Conservation (phyloP, 352 stramenopile species). For the Pythium coloratum region DNA sequence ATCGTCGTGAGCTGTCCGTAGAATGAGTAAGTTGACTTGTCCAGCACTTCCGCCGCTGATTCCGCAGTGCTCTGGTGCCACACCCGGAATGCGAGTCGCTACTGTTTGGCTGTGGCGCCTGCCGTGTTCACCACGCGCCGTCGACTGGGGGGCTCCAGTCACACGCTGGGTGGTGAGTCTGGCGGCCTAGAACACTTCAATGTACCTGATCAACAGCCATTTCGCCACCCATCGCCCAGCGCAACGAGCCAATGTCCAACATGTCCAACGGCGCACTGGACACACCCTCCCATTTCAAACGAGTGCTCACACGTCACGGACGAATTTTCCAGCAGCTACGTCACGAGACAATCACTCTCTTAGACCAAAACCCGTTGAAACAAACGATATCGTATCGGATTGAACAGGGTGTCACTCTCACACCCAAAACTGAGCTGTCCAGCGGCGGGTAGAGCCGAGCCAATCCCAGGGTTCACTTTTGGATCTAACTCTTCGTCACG, state of each 20-base stretch:
- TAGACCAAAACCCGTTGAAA: neutral
- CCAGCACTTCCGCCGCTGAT: neutral
- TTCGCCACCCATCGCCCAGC: neutral
- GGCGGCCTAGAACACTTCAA: slow-evolving; percentile 8
- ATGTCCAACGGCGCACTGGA: slow-evolving; percentile 17
- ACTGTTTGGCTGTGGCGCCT: no score
- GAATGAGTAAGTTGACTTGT: neutral
- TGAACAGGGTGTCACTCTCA: neutral
- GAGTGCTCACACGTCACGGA: slow-evolving; percentile 1
- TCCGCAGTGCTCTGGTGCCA: slow-evolving; percentile 6
- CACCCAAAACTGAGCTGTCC: neutral
- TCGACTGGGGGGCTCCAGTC: slow-evolving; percentile 11
- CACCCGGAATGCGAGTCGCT: neutral
- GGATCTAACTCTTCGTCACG: neutral
- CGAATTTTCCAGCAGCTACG: neutral
- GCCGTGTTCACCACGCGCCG: neutral
- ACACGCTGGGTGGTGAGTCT: slow-evolving; percentile 20
- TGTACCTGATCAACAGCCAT: slow-evolving; percentile 2
- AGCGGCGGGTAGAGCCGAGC: neutral
- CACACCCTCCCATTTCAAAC: slow-evolving; percentile 3
- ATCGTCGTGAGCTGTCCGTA: slow-evolving; percentile 5
- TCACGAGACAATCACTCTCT: slow-evolving; percentile 1
- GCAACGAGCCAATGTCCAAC: neutral
- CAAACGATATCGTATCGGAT: neutral
- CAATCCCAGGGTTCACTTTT: neutral